Evolutionary conservation across 2,329 filamentous ascomycete genomes (phyloP).

Genomic region (Colletotrichum viniferum): DNA sequence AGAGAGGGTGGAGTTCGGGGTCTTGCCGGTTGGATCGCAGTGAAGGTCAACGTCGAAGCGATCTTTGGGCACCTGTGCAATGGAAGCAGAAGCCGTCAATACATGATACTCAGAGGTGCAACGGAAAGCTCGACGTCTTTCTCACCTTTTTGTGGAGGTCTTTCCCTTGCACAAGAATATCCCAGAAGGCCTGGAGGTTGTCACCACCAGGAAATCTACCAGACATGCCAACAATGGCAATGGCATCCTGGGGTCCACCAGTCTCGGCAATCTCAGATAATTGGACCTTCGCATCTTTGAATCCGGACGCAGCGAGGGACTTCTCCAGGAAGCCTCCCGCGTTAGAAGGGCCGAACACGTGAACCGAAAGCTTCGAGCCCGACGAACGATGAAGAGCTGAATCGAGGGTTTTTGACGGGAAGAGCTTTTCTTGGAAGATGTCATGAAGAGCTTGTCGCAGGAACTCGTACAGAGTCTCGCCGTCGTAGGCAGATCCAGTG

Average conservation of each 20-base stretch:
- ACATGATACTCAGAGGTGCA: neutral
- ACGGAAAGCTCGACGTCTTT: neutral
- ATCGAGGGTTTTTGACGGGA: neutral
- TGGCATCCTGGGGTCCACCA: neutral
- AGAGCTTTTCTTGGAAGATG: neutral
- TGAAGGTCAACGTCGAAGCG: constrained; percentile 72
- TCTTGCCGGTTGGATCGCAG: constrained; percentile 69
- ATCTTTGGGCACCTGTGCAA: constrained; percentile 60
- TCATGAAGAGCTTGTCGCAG: neutral
- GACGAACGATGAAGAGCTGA: neutral
- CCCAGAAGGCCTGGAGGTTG: constrained; percentile 48
- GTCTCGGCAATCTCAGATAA: neutral
- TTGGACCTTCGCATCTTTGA: neutral
- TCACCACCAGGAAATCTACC: constrained; percentile 61
- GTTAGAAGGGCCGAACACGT: neutral
- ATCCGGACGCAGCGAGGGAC: neutral
- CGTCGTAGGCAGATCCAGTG: neutral
- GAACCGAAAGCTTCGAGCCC: neutral
- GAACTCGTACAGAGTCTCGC: neutral
- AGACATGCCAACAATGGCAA: constrained; percentile 71
- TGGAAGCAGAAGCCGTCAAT: constrained; percentile 26
- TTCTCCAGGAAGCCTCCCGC: neutral
- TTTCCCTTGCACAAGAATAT: constrained; percentile 68
- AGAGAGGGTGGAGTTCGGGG: constrained; percentile 71
- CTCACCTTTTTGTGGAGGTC: constrained; percentile 57